phyloP scores from a whole-genome alignment of 768 basidiomycete genomes.

The Leccinum rimulosum region DNA sequence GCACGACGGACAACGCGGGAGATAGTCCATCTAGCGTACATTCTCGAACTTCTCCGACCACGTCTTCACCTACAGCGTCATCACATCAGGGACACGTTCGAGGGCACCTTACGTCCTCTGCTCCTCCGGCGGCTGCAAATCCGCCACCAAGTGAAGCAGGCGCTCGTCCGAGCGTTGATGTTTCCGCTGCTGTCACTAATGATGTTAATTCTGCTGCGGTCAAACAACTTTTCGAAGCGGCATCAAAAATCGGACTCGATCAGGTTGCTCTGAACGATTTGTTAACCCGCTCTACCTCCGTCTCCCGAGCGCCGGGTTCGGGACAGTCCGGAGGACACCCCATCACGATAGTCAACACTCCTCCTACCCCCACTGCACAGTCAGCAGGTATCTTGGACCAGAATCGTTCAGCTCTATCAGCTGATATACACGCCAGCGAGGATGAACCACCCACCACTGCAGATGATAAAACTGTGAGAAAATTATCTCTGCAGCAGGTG shows the following conservation, averaged over 20 bases:
- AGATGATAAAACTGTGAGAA: slow-evolving; percentile 31
- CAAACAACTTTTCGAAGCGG: slow-evolving; percentile 74
- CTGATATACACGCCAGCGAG: slow-evolving; percentile 27
- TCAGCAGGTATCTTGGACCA: slow-evolving; percentile 10
- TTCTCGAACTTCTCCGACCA: slow-evolving; percentile 31
- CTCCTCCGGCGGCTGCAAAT: slow-evolving; percentile 10
- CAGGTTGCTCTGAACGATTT: slow-evolving; percentile 68
- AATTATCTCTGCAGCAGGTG: slow-evolving; percentile 20
- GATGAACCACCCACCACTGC: slow-evolving; percentile 32
- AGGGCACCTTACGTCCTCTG: slow-evolving; percentile 30
- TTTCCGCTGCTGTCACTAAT: slow-evolving; percentile 21
- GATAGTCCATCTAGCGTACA: slow-evolving; percentile 32
- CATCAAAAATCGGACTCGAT: slow-evolving; percentile 71
- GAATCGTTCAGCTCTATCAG: slow-evolving; percentile 15
- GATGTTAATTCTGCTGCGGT: slow-evolving; percentile 52
- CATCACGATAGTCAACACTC: slow-evolving; percentile 5
- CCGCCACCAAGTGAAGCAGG: slow-evolving; percentile 15
- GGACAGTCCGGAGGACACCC: slow-evolving; percentile 32
- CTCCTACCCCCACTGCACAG: slow-evolving; percentile 25
- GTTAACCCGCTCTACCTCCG: slow-evolving; percentile 67
- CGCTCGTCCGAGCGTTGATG: slow-evolving; percentile 24
- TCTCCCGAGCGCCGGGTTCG: slow-evolving; percentile 51
- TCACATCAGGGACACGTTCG: slow-evolving; percentile 33
- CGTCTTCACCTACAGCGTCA: slow-evolving; percentile 35
- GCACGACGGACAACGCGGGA: slow-evolving; percentile 25